Evolutionary conservation across 2,329 filamentous ascomycete genomes (phyloP).

Genomic region (Pyrenophora tritici-repentis): DNA sequence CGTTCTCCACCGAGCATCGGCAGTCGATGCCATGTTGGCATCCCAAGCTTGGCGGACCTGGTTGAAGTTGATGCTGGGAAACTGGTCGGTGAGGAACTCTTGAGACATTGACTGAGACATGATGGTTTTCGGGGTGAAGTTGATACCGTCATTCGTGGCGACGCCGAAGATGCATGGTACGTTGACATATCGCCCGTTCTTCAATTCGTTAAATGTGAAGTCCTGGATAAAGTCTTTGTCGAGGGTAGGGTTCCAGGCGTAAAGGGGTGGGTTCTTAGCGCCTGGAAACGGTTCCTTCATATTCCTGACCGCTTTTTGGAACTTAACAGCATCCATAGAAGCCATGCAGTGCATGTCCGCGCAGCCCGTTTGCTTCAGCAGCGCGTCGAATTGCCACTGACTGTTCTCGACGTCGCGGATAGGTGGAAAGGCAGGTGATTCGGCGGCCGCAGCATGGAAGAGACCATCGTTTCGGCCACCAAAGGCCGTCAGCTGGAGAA

Average conservation of each 20-base stretch:
- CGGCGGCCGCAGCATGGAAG: conserved; percentile 42
- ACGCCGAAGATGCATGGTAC: conserved; percentile 53
- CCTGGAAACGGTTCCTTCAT: conserved; percentile 48
- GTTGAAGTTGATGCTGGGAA: conserved; percentile 37
- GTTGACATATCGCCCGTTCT: conserved; percentile 46
- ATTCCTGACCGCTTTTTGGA: conserved; percentile 47
- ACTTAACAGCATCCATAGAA: conserved; percentile 41
- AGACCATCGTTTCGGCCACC: conserved; percentile 45
- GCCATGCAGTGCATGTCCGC: conserved; percentile 48
- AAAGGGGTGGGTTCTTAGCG: conserved; percentile 39
- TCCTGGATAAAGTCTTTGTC: conserved; percentile 51
- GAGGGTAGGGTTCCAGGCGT: conserved; percentile 51
- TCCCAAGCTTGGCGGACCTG: conserved; percentile 40
- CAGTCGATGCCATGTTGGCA: conserved; percentile 33
- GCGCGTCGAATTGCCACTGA: conserved; percentile 51
- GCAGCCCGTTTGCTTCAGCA: conserved; percentile 44
- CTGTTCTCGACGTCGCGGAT: conserved; percentile 46
- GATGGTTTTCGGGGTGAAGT: conserved; percentile 47
- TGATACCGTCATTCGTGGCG: conserved; percentile 52
- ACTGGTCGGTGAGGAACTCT: conserved; percentile 49
- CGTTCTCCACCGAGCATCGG: conserved; percentile 34
- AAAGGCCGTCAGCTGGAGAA: conserved; percentile 45
- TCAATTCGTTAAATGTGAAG: conserved; percentile 47
- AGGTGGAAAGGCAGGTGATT: conserved; percentile 48
- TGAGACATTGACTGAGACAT: conserved; percentile 38